Evolutionary conservation across 371 early-diverging fungal genomes (phyloP), one percentile per base, ranked within the genome.

Genomic region (Haplosporangium sp.): DNA sequence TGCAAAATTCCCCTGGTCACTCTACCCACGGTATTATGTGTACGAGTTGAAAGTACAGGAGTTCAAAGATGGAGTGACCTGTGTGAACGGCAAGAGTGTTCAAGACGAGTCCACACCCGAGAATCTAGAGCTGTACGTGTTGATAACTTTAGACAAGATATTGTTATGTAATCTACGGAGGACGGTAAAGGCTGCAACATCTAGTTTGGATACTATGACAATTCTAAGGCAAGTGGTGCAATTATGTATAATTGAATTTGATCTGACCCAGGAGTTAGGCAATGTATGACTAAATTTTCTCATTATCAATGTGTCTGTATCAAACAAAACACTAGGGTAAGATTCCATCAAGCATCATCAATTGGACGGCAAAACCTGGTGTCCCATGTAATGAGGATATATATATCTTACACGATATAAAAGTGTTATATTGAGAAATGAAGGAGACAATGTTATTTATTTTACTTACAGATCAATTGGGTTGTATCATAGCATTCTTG

Each of bases 321-420:
- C 15, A 10, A 44, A 27, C 27, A 17, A 45, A 4, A 27, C 34
- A 39, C 48, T 60, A 87, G 86, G 87, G 85, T 39, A 84, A 76
- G 37, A 87, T 86, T 15, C 86, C 87, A 17, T 84, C 82, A 15
- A 66, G 83, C 8, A 78, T 85, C 20, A 77, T 87, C 67, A 87
- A 87, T 74, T 87, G 86, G 86, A 86, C 85, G 9, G 86, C 87
- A 47, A 83, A 77, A 58, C 84, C 86, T 38, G 84, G 84, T 19
- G 83, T 87, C 15, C 87, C 87, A 45, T 72, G 82, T 82, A 56
- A 70, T 27, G 63, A 48, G 34, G 20, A 8, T n/a, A 37, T 37
- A 17, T 17, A 17, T n/a, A 59, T 6, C n/a, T 57, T 57, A 13
- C 8, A 27, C 27, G 27, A 27, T 27, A 27, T 27, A 27, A 27